Evolutionary conservation across 306 rosid genomes (phyloP).

Genomic region (Betula pendula): DNA sequence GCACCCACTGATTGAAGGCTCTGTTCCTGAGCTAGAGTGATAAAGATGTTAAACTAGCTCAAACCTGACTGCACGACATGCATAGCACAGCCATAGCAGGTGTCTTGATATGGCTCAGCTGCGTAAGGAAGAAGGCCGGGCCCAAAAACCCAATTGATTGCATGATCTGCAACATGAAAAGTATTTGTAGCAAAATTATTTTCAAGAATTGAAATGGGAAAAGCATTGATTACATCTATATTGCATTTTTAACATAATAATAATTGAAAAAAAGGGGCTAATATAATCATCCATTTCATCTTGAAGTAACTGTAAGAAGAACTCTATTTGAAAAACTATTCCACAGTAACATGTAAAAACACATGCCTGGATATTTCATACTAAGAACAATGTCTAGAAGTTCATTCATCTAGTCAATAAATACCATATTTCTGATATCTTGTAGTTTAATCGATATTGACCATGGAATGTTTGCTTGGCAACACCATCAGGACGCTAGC

Average conservation of each 20-base stretch:
- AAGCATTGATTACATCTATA: neutral
- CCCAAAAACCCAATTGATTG: conserved; percentile 91
- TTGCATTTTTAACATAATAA: neutral
- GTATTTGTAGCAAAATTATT: conserved; percentile 12
- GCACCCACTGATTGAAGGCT: neutral
- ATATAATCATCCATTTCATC: conserved; percentile 3
- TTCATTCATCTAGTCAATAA: conserved; percentile 6
- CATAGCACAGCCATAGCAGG: conserved; percentile 85
- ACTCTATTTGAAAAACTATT: conserved; percentile 4
- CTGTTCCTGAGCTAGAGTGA: neutral
- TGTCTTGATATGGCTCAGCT: conserved; percentile 72
- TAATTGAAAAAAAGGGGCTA: neutral
- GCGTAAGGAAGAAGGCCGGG: conserved; percentile 90
- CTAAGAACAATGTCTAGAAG: neutral
- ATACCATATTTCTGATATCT: conserved; percentile 4
- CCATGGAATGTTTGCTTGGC: conserved; percentile 2
- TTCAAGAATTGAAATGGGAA: conserved; percentile 11
- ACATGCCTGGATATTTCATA: neutral
- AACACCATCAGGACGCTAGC: neutral
- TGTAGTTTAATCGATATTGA: neutral
- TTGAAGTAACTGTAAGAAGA: conserved; percentile 11
- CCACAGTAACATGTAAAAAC: conserved; percentile 2
- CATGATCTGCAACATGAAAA: conserved; percentile 71
- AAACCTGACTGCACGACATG: conserved; percentile 99
- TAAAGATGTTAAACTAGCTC: conserved; percentile 26